A percentile compares a stretch with the other conserved stretches of the same genome.
phyloP scores from a whole-genome alignment of 2,329 filamentous ascomycete genomes.

The Endocalyx cinctus region DNA sequence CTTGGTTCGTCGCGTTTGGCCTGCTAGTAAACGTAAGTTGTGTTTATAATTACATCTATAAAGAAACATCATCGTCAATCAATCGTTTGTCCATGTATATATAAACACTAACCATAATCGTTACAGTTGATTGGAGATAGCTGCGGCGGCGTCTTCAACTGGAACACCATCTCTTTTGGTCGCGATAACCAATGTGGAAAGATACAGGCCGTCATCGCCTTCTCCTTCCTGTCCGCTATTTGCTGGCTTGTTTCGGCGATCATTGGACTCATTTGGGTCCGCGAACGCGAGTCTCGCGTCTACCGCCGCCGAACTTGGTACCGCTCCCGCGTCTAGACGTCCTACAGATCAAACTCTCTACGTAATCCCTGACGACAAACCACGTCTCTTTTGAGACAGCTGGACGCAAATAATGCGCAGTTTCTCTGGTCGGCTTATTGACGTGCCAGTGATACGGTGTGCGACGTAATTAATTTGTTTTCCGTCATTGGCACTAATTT shows the following conservation, averaged over 20 bases:
- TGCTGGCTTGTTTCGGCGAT: slow-evolving; percentile 64
- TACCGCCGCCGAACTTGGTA: slow-evolving; percentile 26
- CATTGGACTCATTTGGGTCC: slow-evolving; percentile 52
- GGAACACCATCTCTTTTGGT: slow-evolving; percentile 48
- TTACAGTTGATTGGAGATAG: slow-evolving; percentile 39
- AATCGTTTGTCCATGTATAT: no score
- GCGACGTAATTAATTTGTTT: no score
- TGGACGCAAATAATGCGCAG: no score
- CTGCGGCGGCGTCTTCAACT: slow-evolving; percentile 57
- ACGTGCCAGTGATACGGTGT: no score
- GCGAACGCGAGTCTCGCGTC: slow-evolving; percentile 31
- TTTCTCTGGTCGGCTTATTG: no score
- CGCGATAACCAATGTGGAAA: slow-evolving; percentile 55
- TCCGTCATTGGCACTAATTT: no score
- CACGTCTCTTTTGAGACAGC: no score
- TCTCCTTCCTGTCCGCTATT: slow-evolving; percentile 66
- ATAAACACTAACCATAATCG: no score
- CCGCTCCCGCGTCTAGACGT: slow-evolving; percentile 21
- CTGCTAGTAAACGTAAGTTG: slow-evolving; percentile 56
- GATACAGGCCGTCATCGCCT: slow-evolving; percentile 68
- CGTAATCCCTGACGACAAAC: neutral
- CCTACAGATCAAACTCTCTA: neutral
- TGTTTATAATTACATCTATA: no score
- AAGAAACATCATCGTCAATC: no score
- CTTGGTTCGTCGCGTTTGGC: slow-evolving; percentile 68